Percentiles rank a stretch among this genome's conserved stretches.
Conservation (phyloP, 805 yeast species). For the Saccharomyces mikatae region DNA sequence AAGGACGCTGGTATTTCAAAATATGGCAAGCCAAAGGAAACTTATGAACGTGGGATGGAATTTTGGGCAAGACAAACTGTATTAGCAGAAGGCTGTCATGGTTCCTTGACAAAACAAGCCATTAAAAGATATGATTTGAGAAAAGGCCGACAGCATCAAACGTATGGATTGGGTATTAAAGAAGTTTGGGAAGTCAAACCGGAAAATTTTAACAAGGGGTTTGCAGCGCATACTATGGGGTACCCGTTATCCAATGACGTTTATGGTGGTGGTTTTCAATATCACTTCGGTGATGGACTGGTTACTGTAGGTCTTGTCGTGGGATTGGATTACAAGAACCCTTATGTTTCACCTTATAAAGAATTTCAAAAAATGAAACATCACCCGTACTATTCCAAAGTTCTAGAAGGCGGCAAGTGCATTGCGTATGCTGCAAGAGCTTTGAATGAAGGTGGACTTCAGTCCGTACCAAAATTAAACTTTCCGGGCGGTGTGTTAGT, state of each 20-base stretch:
- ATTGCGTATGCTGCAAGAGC: constrained; percentile 94
- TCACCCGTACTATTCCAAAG: constrained; percentile 73
- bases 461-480: constrained; percentile 79
- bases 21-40: constrained; percentile 65
- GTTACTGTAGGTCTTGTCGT: constrained; percentile 91
- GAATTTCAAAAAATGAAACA: constrained; percentile 92
- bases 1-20: constrained; percentile 82
- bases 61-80: constrained; percentile 86
- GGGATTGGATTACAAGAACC: constrained; percentile 91
- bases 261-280: constrained; percentile 96
- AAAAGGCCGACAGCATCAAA: constrained; percentile 56
- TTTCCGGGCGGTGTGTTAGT: constrained; percentile 96
- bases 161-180: constrained; percentile 92
- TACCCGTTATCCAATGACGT: constrained; percentile 66
- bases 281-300: constrained; percentile 89
- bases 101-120: constrained; percentile 75
- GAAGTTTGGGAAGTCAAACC: constrained; percentile 95
- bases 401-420: constrained; percentile 83
- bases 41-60: constrained; percentile 96
- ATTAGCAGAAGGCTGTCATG: constrained; percentile 97
- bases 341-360: constrained; percentile 90
- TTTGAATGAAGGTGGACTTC: constrained; percentile 93
- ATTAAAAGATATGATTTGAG: constrained; percentile 65
- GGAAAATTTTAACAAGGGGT: constrained; percentile 71
- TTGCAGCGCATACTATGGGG: constrained; percentile 81